Evolutionary conservation across 345 rosid species (phyloP).

Genomic region (Hibiscus tridactylites): DNA sequence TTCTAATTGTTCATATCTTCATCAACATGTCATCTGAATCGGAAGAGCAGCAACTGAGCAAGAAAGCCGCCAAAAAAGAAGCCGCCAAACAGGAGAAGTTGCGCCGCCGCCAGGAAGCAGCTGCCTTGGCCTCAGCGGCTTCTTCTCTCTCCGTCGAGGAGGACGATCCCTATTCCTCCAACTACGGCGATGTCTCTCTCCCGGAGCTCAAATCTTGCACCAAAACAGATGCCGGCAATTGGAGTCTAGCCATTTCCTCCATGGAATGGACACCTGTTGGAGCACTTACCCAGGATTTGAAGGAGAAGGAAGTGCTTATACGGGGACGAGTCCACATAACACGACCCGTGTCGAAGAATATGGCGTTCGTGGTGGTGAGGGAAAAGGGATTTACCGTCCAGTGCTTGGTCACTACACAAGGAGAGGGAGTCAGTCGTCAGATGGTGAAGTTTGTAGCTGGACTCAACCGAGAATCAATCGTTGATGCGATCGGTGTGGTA

Average conservation of each 20-base stretch:
- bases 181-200: constrained; percentile 28
- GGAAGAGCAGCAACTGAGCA: not conserved
- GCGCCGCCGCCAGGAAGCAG: constrained; percentile 1
- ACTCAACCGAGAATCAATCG: constrained; percentile 57
- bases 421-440: constrained; percentile 41
- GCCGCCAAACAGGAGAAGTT: not conserved
- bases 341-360: constrained; percentile 42
- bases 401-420: constrained; percentile 45
- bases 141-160: constrained; percentile 3
- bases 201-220: constrained; percentile 46
- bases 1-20: not conserved
- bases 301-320: constrained; percentile 40
- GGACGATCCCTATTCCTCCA: not conserved
- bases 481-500: constrained; percentile 48
- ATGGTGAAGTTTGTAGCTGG: constrained; percentile 55
- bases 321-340: constrained; percentile 57
- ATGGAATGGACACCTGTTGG: constrained; percentile 41
- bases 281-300: constrained; percentile 31
- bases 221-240: constrained; percentile 30
- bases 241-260: constrained; percentile 30
- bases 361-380: constrained; percentile 60
- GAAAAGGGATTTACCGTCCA: constrained; percentile 66
- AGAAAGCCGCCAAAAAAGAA: not conserved
- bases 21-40: not conserved
- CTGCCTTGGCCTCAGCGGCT: not conserved